Evolutionary conservation across 257 asterid species (phyloP).

Genomic region (Euphrasia confusa): DNA sequence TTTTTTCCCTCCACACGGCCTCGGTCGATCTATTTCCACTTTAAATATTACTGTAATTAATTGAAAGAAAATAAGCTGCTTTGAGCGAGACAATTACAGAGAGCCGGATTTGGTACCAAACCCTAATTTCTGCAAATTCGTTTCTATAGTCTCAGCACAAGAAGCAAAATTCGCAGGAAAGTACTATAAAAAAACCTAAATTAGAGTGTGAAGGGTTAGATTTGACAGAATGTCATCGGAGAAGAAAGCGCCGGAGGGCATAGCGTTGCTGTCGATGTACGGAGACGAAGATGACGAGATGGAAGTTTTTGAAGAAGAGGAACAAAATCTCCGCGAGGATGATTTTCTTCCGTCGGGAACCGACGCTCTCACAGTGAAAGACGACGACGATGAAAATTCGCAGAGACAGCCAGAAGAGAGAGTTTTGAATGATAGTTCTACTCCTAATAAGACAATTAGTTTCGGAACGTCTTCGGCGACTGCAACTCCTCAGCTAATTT

Average conservation of each 20-base stretch:
- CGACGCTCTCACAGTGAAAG: conserved; percentile 24
- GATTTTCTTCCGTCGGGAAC: conserved; percentile 24
- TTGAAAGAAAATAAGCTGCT: no score
- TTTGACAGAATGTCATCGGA: conserved; percentile 49
- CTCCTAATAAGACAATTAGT: conserved; percentile 31
- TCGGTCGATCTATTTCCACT: not conserved
- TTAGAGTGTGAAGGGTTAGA: conserved; percentile 16
- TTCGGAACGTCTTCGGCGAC: conserved; percentile 35
- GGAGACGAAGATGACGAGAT: conserved; percentile 82
- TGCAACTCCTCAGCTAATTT: conserved; percentile 42
- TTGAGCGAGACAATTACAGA: no score
- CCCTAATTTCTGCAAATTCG: no score
- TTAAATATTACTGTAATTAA: no score
- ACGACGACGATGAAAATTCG: conserved; percentile 27
- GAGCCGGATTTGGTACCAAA: no score
- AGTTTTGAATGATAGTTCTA: conserved; percentile 31
- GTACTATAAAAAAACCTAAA: not conserved
- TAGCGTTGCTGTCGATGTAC: conserved; percentile 79
- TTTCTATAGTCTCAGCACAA: no score
- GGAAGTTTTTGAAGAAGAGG: conserved; percentile 48
- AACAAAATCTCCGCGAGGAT: conserved; percentile 20
- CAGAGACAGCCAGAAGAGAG: conserved; percentile 32
- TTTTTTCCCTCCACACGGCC: no score
- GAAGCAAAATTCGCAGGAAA: no score
- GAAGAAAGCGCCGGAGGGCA: conserved; percentile 83